phyloP scores from a whole-genome alignment of 768 basidiomycete genomes.

The Candolleomyces aberdarensis region DNA sequence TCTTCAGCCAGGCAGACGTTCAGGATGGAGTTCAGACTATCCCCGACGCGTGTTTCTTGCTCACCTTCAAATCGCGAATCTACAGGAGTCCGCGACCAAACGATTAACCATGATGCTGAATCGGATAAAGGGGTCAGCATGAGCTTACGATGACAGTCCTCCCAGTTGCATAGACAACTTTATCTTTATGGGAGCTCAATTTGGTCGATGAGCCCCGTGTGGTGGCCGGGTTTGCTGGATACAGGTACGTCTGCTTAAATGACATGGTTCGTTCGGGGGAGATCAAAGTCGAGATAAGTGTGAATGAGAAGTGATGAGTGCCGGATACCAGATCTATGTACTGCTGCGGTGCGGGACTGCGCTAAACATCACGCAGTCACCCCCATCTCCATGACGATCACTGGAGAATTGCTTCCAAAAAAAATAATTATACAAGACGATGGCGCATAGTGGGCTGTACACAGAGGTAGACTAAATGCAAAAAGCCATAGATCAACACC shows the following conservation, averaged over 20 bases:
- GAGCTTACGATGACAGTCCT: slow-evolving; percentile 77
- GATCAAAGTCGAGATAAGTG: not conserved
- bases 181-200: slow-evolving; percentile 54
- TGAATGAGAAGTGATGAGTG: not conserved
- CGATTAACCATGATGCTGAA: not conserved
- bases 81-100: slow-evolving; percentile 25
- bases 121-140: not conserved
- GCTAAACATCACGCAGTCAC: too few relatives aligned
- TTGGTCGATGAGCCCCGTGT: slow-evolving; percentile 31
- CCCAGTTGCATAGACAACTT: slow-evolving; percentile 84
- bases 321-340: not conserved
- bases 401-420: too few relatives aligned
- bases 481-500: too few relatives aligned
- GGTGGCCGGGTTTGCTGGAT: slow-evolving; percentile 59
- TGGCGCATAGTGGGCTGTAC: too few relatives aligned
- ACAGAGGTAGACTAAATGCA: too few relatives aligned
- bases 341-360: too few relatives aligned
- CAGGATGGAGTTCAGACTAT: slow-evolving; percentile 5
- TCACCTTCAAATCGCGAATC: slow-evolving; percentile 82
- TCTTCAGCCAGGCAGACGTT: slow-evolving; percentile 39
- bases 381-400: too few relatives aligned
- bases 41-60: not conserved
- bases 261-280: slow-evolving; percentile 25
- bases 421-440: too few relatives aligned
- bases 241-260: slow-evolving; percentile 43